Evolutionary conservation across 305 asterid species (phyloP).

Genomic region (Fraxinus sp.): DNA sequence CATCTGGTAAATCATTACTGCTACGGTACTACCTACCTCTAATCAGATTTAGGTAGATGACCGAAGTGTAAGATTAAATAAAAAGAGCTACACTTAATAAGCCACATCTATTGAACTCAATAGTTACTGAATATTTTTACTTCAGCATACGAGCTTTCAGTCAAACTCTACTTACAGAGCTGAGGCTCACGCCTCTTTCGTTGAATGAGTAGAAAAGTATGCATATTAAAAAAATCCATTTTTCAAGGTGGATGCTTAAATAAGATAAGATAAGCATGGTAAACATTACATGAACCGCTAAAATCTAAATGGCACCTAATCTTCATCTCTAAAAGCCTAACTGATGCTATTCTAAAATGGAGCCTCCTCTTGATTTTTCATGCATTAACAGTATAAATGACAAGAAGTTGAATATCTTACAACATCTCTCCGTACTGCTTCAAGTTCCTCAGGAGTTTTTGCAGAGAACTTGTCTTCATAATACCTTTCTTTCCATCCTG

Average conservation of each 20-base stretch:
- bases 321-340: slow-evolving; percentile 7
- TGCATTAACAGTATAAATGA: slow-evolving; percentile 10
- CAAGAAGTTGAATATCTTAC: slow-evolving; percentile 53
- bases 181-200: not conserved
- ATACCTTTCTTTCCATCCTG: slow-evolving; percentile 97
- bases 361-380: slow-evolving; percentile 12
- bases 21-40: not conserved
- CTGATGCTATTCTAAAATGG: not conserved
- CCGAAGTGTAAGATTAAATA: not conserved
- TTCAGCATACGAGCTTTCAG: not conserved
- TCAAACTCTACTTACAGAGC: not conserved
- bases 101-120: not conserved
- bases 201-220: not conserved
- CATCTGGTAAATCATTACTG: not conserved
- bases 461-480: slow-evolving; percentile 84
- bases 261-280: not conserved
- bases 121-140: not conserved
- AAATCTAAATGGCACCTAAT: not conserved
- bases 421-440: slow-evolving; percentile 69
- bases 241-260: not conserved
- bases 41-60: not conserved
- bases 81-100: not conserved
- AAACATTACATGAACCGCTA: not conserved
- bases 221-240: not conserved
- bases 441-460: slow-evolving; percentile 75